Base-by-base conservation (phyloP, 176 grass and related monocot genomes). In the Thinopyrum elongatum region DNA sequence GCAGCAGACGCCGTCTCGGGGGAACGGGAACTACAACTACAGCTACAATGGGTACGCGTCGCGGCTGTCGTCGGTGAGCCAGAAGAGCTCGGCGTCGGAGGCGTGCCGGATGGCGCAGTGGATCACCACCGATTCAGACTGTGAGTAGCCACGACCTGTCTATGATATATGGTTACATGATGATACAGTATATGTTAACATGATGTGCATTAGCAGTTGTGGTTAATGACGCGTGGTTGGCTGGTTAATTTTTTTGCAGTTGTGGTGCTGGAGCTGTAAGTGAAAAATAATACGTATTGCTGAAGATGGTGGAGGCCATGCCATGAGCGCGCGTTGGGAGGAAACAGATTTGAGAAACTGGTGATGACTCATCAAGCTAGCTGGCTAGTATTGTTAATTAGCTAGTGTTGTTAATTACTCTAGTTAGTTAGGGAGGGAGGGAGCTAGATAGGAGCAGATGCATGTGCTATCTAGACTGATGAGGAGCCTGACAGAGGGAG, bases 51-150 rank as follows among this genome's bases (percentile, higher is more conserved):
- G 0, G 19, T 84, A 71, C 78, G 29, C 36, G 78, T 89, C 83
- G 11, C 81, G 88, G 81, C 27, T 84, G 68, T 87, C 89, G 22
- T 87, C 84, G 27, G 42, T 57, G 74, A 91, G 89, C 71, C 89
- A 79, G 75, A 81, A 80, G 85, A 78, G 46, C 34, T 25, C 73
- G 9, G 44, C 72, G 1, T 76, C 80, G 5, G 51, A 23, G 12
- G 25, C 38, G 12, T 42, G 76, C 82, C 73, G 76, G 85, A 79
- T 42, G 44, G 89, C 66, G 66, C 89, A 90, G 34, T 90, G 89
- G 89, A 91, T 91, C 69, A 91, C 85, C 85, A 91, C 89, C 0
- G 89, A 91, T 55, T 91, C 89, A 62, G 89, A 91, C 69, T 91
- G 89, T 91, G 35, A 90, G 89, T 59, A 29, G 11, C 23, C 0